phyloP scores from a whole-genome alignment of 1,284 basidiomycete genomes.

The Marasmius sp. region DNA sequence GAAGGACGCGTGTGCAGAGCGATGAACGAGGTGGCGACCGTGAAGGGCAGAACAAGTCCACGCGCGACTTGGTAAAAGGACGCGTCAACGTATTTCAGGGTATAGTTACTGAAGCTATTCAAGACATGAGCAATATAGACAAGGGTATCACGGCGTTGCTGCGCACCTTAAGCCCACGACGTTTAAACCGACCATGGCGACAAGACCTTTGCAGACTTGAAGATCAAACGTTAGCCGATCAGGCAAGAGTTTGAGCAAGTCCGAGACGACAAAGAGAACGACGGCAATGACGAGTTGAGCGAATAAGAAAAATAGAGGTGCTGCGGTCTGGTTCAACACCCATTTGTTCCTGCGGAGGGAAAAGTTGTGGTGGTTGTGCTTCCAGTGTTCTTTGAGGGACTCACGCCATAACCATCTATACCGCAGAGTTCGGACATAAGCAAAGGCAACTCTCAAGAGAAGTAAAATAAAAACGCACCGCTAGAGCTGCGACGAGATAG shows the following conservation, averaged over 20 bases:
- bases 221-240: slow-evolving; percentile 61
- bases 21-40: slow-evolving; percentile 75
- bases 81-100: slow-evolving; percentile 88
- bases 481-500: slow-evolving; percentile 79
- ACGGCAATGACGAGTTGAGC: slow-evolving; percentile 79
- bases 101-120: slow-evolving; percentile 83
- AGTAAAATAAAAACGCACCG: slow-evolving; percentile 51
- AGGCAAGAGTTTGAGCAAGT: slow-evolving; percentile 60
- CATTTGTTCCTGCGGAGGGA: slow-evolving; percentile 69
- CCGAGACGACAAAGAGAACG: slow-evolving; percentile 65
- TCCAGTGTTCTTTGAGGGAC: slow-evolving; percentile 20
- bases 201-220: slow-evolving; percentile 66
- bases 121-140: not conserved
- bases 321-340: slow-evolving; percentile 66
- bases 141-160: not conserved
- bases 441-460: not conserved
- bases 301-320: slow-evolving; percentile 86
- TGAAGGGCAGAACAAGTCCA: slow-evolving; percentile 86
- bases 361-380: not conserved
- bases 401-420: slow-evolving; percentile 80
- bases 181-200: slow-evolving; percentile 72
- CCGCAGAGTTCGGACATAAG: not conserved
- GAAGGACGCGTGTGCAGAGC: slow-evolving; percentile 75
- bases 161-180: slow-evolving; percentile 76
- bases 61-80: slow-evolving; percentile 91